These are phyloP conservation scores for Dipteronia dyeriana DNA, from an alignment of 345 rosid genomes.

Conservation along the genomic window DNA sequence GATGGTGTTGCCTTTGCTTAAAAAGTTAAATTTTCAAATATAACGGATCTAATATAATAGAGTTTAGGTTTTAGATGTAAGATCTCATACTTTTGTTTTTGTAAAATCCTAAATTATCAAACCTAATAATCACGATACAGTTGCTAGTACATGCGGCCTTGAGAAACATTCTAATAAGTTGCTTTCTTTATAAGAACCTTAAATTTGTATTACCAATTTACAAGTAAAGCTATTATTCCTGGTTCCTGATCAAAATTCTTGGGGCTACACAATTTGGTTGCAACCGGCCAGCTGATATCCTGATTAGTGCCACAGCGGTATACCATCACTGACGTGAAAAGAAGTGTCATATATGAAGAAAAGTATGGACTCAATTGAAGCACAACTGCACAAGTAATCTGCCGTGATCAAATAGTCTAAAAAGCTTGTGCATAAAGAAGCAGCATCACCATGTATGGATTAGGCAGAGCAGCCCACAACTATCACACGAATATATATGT, in stretches of 20 bases:
- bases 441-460: constrained; percentile 2
- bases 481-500: constrained; percentile 7
- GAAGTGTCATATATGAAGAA: background rate
- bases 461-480: background rate
- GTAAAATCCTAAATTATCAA: too few species aligned
- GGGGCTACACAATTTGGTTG: background rate
- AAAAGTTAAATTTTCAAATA: too few species aligned
- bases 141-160: too few species aligned
- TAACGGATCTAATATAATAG: too few species aligned
- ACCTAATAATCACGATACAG: too few species aligned
- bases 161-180: too few species aligned
- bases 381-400: background rate
- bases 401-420: background rate
- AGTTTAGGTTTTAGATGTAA: too few species aligned
- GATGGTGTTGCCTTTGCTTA: too few species aligned
- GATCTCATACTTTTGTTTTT: too few species aligned
- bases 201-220: too few species aligned
- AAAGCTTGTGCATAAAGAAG: background rate
- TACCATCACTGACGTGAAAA: background rate
- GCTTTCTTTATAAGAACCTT: too few species aligned
- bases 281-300: background rate
- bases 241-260: background rate
- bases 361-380: background rate
- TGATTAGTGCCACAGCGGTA: background rate
- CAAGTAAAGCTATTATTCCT: background rate